Evolutionary conservation across 2,329 filamentous ascomycete species (phyloP), one percentile per base, ranked within the genome.

Genomic region (Fusarium xyrophilum): DNA sequence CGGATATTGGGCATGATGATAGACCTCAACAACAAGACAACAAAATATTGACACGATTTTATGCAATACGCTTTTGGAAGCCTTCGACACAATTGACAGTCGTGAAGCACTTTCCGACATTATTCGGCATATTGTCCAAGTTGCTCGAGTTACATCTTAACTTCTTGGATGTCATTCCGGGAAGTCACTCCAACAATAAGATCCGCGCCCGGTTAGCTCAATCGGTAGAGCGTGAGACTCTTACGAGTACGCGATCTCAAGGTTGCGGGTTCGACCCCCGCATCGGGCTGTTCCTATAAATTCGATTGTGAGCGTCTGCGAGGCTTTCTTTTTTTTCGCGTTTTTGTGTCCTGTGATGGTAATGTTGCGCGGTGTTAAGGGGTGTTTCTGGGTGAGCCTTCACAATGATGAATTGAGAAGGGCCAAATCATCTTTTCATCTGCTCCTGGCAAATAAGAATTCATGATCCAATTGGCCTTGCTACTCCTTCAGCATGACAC

Each of bases 181-280:
- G 9, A 15, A 15, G 5, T 21, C 6, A 15, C 17, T 6, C 40
- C 21, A 64, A 52, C n/a, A 60, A 53, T 48, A 35, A 65, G 54
- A 65, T 61, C 62, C 77, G 78, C 78, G 76, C 77, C 76, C 78
- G 73, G 72, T 73, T 75, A 73, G 73, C 71, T 76, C 73, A 75
- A 76, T 76, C 75, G 74, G 74, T 88, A 89, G 87, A 89, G 86
- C 86, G 86, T 88, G 83, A 88, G 87, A 88, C 87, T 89, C 87
- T 85, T 84, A 85, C 19, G 73, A 74, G 74, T 73, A 67, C 74
- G 58, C 74, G 52, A 84, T 84, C 83, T 85, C 81, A 84, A 85
- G 83, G 82, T 81, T 84, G 82, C 81, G 82, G 83, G 85, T 86
- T 85, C 82, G 82, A 84, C 77, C 79, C 78, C 79, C 79, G 77